Conservation (phyloP, 1,284 basidiomycete genomes). For the Apiotrichum veenhuisii region DNA sequence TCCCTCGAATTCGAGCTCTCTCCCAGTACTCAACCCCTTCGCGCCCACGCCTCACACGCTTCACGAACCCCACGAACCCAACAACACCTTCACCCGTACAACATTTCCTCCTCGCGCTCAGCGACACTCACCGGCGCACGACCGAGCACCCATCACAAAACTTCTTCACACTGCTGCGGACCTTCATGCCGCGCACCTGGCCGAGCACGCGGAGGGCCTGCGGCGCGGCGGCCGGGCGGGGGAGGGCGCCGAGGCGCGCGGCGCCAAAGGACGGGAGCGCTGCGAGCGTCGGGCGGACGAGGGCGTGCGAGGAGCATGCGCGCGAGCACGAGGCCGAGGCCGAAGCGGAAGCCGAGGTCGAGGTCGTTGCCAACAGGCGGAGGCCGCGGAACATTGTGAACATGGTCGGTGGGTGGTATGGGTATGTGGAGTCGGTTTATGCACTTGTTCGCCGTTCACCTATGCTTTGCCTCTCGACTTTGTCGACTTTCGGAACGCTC, state of each 20-base stretch:
- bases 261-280: not conserved
- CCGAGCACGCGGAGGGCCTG: constrained; percentile 20
- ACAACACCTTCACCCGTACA: not conserved
- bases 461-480: too few species aligned
- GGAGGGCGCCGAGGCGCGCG: constrained; percentile 4
- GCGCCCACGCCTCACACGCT: too few species aligned
- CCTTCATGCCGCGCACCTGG: constrained; percentile 80
- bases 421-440: not conserved
- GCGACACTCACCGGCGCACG: constrained; percentile 57
- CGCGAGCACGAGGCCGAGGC: constrained; percentile 1
- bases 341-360: not conserved
- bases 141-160: constrained; percentile 87
- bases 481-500: too few species aligned
- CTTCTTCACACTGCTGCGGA: constrained; percentile 85
- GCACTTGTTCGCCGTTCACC: too few species aligned
- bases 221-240: constrained; percentile 7
- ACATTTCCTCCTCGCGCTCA: not conserved
- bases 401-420: not conserved
- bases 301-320: constrained; percentile 12
- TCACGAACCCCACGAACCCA: too few species aligned
- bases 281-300: constrained; percentile 6
- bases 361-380: not conserved
- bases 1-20: too few species aligned
- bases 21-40: too few species aligned
- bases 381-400: constrained; percentile 3